Evolutionary conservation across 768 basidiomycete species (phyloP).

Genomic region (Thelephora ganbajun): DNA sequence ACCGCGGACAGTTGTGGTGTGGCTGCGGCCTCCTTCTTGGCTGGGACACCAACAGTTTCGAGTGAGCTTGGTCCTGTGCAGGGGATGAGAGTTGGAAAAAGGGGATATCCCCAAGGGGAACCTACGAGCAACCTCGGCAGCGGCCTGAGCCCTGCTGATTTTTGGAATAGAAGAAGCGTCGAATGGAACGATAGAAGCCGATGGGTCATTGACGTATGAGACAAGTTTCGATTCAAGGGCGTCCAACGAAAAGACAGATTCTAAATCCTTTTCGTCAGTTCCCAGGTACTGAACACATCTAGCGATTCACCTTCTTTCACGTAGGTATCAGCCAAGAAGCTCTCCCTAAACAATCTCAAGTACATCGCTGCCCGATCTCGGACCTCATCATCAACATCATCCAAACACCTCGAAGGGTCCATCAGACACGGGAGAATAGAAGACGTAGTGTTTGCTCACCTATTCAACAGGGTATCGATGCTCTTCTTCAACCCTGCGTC

Average conservation of each 20-base stretch:
- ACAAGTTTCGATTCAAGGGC: constrained; percentile 85
- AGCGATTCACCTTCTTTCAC: constrained; percentile 71
- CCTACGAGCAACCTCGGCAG: constrained; percentile 79
- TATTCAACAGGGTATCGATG: constrained; percentile 71
- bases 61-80: constrained; percentile 65
- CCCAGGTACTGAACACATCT: neutral
- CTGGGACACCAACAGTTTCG: constrained; percentile 72
- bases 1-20: constrained; percentile 63
- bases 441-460: constrained; percentile 29
- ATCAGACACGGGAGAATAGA: constrained; percentile 1
- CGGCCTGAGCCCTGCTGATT: constrained; percentile 85
- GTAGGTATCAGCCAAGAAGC: constrained; percentile 69
- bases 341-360: constrained; percentile 69
- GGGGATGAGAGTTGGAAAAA: neutral
- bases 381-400: constrained; percentile 98
- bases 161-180: constrained; percentile 81
- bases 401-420: constrained; percentile 55
- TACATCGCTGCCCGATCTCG: constrained; percentile 95
- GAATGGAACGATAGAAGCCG: constrained; percentile 59
- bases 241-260: constrained; percentile 86
- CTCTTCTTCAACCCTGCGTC: constrained; percentile 74
- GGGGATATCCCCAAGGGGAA: constrained; percentile 3
- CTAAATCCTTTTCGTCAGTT: constrained; percentile 25
- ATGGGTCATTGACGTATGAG: constrained; percentile 81
- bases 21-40: constrained; percentile 43